Conservation (phyloP, 1,284 basidiomycete species). For the Cryptococcus maquisensis region DNA sequence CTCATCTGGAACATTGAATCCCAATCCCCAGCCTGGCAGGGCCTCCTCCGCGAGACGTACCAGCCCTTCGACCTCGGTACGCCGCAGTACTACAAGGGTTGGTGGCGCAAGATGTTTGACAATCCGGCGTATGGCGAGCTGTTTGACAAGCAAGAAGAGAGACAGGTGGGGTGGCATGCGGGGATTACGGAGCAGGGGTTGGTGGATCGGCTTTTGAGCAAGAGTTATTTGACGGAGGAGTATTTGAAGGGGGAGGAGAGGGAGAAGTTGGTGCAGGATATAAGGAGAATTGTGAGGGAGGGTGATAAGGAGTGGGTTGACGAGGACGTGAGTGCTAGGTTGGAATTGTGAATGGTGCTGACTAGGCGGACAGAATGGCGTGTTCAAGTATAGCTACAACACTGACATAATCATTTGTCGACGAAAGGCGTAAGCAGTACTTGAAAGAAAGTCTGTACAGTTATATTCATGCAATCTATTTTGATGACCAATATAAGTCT, state of each 20-base stretch:
- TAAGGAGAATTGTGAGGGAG: slow-evolving; percentile 23
- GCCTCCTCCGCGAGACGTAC: slow-evolving; percentile 26
- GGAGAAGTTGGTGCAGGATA: slow-evolving; percentile 19
- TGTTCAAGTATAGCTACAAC: slow-evolving; percentile 35
- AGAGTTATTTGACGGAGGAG: slow-evolving; percentile 35
- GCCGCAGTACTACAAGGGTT: slow-evolving; percentile 43
- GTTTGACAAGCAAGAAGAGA: slow-evolving; percentile 26
- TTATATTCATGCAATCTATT: too few species aligned
- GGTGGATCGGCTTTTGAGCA: not conserved
- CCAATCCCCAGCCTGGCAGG: slow-evolving; percentile 16
- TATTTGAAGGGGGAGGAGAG: slow-evolving; percentile 30
- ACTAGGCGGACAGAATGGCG: slow-evolving; percentile 23
- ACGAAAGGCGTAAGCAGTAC: slow-evolving; percentile 13
- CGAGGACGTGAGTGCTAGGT: slow-evolving; percentile 27
- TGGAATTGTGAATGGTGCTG: not conserved
- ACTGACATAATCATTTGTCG: slow-evolving; percentile 37
- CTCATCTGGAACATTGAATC: slow-evolving; percentile 49
- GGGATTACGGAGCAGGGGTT: slow-evolving; percentile 27
- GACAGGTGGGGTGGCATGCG: slow-evolving; percentile 20
- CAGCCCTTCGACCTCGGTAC: slow-evolving; percentile 32
- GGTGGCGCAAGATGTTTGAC: slow-evolving; percentile 37
- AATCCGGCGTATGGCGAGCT: slow-evolving; percentile 29
- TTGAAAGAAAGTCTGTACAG: too few species aligned
- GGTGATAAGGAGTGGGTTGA: slow-evolving; percentile 39
- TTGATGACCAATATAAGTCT: too few species aligned